Conservation (phyloP, 768 basidiomycete species). For the Suillus sp. region DNA sequence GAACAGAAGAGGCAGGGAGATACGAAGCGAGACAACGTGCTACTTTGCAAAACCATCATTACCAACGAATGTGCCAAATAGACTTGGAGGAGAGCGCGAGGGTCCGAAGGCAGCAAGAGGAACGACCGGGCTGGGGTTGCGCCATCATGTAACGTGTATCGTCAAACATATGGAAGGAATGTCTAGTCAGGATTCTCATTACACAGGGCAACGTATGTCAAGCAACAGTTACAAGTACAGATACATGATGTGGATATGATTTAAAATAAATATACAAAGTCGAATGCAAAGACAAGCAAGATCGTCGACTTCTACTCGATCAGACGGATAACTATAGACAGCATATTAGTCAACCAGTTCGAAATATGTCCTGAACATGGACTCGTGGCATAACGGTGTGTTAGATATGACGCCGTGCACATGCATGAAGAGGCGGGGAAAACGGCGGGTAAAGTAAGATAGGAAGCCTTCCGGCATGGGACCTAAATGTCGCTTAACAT, state of each 20-base stretch:
- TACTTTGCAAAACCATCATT: background rate
- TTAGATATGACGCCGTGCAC: constrained; percentile 82
- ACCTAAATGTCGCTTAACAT: constrained; percentile 86
- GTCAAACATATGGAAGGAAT: background rate
- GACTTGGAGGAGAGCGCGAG: background rate
- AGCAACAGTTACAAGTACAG: constrained; percentile 13
- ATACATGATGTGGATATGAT: constrained; percentile 16
- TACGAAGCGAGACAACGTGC: background rate
- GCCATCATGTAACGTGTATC: constrained; percentile 24
- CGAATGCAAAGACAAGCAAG: constrained; percentile 4
- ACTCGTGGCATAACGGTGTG: constrained; percentile 74
- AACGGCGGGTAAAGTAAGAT: constrained; percentile 91
- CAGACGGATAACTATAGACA: constrained; percentile 16
- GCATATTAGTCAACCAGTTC: constrained; percentile 54
- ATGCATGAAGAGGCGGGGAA: constrained; percentile 88
- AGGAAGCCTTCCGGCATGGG: constrained; percentile 92
- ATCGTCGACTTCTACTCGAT: constrained; percentile 14
- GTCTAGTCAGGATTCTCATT: constrained; percentile 7
- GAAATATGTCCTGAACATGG: constrained; percentile 92
- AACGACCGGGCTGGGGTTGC: constrained; percentile 24
- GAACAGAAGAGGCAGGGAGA: background rate
- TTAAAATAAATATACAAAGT: constrained; percentile 14
- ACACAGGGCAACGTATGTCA: constrained; percentile 5
- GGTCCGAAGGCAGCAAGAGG: constrained; percentile 12
- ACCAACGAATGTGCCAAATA: background rate